Evolutionary conservation across 768 basidiomycete species (phyloP).

Genomic region (Lentinula sp.): DNA sequence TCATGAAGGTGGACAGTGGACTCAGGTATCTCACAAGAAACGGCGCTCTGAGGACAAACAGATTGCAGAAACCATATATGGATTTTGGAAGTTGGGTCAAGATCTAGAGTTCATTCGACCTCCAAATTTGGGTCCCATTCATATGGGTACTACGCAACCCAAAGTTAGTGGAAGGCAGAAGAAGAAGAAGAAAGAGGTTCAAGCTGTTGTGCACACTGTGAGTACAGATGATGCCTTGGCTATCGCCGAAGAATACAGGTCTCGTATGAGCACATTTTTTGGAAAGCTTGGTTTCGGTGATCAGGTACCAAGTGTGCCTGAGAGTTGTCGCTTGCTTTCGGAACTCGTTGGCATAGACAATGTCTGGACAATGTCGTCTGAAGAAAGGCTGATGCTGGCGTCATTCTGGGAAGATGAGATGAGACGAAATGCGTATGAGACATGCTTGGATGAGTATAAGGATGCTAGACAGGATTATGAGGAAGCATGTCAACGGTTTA

Average conservation of each 20-base stretch:
- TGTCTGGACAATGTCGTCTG: slow-evolving; percentile 50
- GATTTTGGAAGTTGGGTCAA: slow-evolving; percentile 41
- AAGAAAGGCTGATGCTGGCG: slow-evolving; percentile 42
- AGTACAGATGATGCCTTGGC: slow-evolving; percentile 7
- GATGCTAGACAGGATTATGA: slow-evolving; percentile 31
- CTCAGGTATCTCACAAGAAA: slow-evolving; percentile 5
- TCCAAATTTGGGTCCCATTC: background rate
- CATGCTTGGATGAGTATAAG: slow-evolving; percentile 36
- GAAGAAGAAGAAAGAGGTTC: background rate
- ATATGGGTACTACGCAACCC: background rate
- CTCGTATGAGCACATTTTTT: slow-evolving; percentile 26
- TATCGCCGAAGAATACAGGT: background rate
- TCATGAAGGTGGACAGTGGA: slow-evolving; percentile 5
- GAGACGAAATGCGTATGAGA: slow-evolving; percentile 21
- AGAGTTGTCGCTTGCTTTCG: slow-evolving; percentile 27
- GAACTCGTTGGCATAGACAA: slow-evolving; percentile 26
- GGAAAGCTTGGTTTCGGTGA: slow-evolving; percentile 23
- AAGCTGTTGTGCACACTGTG: background rate
- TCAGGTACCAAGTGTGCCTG: slow-evolving; percentile 31
- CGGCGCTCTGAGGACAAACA: background rate
- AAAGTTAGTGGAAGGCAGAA: background rate
- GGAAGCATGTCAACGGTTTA: slow-evolving; percentile 27
- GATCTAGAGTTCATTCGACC: slow-evolving; percentile 43
- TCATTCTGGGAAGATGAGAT: slow-evolving; percentile 41
- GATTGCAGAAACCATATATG: slow-evolving; percentile 26